Percentiles rank a stretch among this genome's conserved stretches.
Conservation (phyloP, 2,329 filamentous ascomycete genomes). For the Epichloe festucae region DNA sequence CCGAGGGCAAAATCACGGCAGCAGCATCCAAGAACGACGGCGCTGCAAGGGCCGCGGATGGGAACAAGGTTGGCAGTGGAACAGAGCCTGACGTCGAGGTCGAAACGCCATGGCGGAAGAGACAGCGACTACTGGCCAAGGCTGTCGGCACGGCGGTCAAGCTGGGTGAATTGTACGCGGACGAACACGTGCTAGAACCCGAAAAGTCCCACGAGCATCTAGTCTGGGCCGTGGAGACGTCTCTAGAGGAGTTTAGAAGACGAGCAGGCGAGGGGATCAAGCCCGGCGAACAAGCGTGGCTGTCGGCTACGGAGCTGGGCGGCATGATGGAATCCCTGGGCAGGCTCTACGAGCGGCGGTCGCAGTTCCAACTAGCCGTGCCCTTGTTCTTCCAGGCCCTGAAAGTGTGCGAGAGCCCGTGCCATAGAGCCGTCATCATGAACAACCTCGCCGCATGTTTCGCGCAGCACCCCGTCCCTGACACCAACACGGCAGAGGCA, state of each 20-base stretch:
- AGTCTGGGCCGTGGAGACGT: slow-evolving; percentile 69
- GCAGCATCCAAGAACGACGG: background rate
- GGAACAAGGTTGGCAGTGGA: slow-evolving; percentile 2
- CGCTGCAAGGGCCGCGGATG: slow-evolving; percentile 6
- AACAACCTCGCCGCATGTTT: slow-evolving; percentile 68
- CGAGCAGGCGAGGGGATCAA: slow-evolving; percentile 55
- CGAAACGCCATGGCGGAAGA: slow-evolving; percentile 42
- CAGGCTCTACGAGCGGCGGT: slow-evolving; percentile 59
- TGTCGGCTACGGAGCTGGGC: slow-evolving; percentile 59
- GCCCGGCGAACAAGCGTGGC: slow-evolving; percentile 57
- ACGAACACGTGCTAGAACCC: slow-evolving; percentile 59
- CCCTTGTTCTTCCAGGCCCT: slow-evolving; percentile 81
- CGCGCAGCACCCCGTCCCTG: slow-evolving; percentile 47
- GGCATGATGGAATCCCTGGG: slow-evolving; percentile 63
- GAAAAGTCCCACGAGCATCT: slow-evolving; percentile 62
- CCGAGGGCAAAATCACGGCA: slow-evolving; percentile 32
- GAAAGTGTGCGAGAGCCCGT: slow-evolving; percentile 49
- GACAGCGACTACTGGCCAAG: slow-evolving; percentile 59
- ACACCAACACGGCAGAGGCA: slow-evolving; percentile 13
- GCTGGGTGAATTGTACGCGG: slow-evolving; percentile 70
- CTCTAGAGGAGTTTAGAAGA: slow-evolving; percentile 59
- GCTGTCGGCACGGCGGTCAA: slow-evolving; percentile 68
- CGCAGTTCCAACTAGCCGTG: slow-evolving; percentile 67
- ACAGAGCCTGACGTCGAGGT: slow-evolving; percentile 1
- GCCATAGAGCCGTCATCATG: slow-evolving; percentile 76